Conservation (phyloP, 495 filamentous ascomycete species). For the Neurospora intermedia region DNA sequence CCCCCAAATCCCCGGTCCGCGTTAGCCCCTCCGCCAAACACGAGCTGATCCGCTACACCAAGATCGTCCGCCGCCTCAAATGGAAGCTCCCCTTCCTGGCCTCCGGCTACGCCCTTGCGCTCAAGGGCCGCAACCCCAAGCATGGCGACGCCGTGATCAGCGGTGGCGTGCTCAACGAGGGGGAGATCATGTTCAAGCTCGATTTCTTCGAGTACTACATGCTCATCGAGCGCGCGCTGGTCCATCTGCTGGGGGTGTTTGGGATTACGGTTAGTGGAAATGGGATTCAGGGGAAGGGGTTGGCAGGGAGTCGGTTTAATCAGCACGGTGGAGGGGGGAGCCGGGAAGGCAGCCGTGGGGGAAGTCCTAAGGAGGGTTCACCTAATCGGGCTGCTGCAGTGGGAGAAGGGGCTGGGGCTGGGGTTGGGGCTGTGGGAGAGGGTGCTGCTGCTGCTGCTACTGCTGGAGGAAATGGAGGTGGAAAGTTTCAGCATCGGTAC, state of each 20-base stretch:
- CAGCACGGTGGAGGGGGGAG: background rate
- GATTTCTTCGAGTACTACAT: slow-evolving; percentile 65
- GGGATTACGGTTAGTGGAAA: slow-evolving; percentile 35
- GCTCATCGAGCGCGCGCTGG: slow-evolving; percentile 51
- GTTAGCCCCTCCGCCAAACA: slow-evolving; percentile 19
- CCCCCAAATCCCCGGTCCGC: background rate
- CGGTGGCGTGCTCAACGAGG: slow-evolving; percentile 18
- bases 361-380: background rate
- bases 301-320: slow-evolving; percentile 1
- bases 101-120: slow-evolving; percentile 39
- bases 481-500: slow-evolving; percentile 36
- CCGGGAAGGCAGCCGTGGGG: slow-evolving; percentile 2
- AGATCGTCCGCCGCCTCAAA: slow-evolving; percentile 44
- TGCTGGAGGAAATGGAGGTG: background rate
- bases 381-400: background rate
- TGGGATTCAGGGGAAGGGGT: background rate
- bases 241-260: slow-evolving; percentile 48
- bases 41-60: slow-evolving; percentile 44
- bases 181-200: slow-evolving; percentile 57
- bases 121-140: slow-evolving; percentile 16
- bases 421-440: background rate
- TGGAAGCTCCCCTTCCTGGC: slow-evolving; percentile 52
- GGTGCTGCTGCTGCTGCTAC: background rate
- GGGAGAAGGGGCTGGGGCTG: background rate
- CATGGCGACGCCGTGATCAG: slow-evolving; percentile 5